A percentile compares a stretch with the other conserved stretches of the same genome.
Evolutionary conservation across 352 stramenopile species (phyloP).

Genomic region (Pythium biforme): DNA sequence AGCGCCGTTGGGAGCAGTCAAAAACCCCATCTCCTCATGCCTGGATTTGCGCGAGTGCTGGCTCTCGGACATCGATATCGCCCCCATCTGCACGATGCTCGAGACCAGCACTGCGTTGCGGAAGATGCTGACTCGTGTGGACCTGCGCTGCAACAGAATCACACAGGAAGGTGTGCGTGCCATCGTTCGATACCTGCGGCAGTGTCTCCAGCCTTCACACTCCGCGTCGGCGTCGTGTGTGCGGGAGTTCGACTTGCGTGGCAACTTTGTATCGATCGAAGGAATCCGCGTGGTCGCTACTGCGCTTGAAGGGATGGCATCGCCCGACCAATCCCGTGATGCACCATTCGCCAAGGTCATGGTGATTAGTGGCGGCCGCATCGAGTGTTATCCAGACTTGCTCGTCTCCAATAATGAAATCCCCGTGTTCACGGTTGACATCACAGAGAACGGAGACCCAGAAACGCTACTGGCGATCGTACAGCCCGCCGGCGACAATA

Average conservation of each 20-base stretch:
- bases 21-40: not conserved
- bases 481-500: conserved; percentile 14
- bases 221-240: conserved; percentile 27
- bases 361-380: conserved; percentile 44
- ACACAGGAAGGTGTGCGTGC: conserved; percentile 46
- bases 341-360: conserved; percentile 36
- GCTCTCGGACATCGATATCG: conserved; percentile 51
- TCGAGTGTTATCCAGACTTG: conserved; percentile 49
- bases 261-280: conserved; percentile 73
- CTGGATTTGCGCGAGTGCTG: conserved; percentile 54
- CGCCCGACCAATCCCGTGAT: not conserved
- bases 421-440: conserved; percentile 44
- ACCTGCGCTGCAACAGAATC: conserved; percentile 60
- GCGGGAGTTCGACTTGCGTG: conserved; percentile 55
- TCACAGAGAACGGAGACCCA: conserved; percentile 45
- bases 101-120: conserved; percentile 21
- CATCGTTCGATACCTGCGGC: conserved; percentile 33
- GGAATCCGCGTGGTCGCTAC: conserved; percentile 54
- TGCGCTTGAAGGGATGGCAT: conserved; percentile 38
- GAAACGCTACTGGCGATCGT: conserved; percentile 35
- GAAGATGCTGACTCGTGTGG: conserved; percentile 32
- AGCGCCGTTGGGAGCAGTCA: not conserved
- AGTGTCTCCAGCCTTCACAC: not conserved
- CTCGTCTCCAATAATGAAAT: conserved; percentile 12
- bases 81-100: conserved; percentile 41